A percentile compares a stretch with the other conserved stretches of the same genome.
phyloP scores from a whole-genome alignment of 2,329 filamentous ascomycete species.

The Neurospora crassa region DNA sequence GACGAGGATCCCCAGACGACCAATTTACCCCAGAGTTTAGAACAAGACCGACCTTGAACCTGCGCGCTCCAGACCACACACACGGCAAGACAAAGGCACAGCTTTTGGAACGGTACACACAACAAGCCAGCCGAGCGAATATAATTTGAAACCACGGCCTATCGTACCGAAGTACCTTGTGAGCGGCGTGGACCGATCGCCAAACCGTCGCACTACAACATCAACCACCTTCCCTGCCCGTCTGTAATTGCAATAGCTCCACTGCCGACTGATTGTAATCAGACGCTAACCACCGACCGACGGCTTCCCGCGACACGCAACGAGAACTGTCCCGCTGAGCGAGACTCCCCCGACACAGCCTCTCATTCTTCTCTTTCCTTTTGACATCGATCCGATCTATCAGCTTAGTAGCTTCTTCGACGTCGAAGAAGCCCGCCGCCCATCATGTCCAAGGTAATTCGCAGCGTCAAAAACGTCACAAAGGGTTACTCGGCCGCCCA shows the following conservation, averaged over 20 bases:
- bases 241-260: background rate
- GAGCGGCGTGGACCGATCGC: background rate
- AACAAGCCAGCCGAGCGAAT: background rate
- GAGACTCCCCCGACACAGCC: background rate
- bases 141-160: background rate
- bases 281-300: background rate
- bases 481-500: slow-evolving; percentile 96
- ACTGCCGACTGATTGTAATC: background rate
- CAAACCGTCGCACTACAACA: background rate
- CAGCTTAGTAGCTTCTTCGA: background rate
- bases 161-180: background rate
- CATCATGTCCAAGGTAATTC: slow-evolving; percentile 91
- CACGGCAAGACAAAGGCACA: background rate
- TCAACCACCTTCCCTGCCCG: background rate
- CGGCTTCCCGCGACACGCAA: background rate
- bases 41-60: background rate
- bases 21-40: background rate
- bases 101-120: background rate
- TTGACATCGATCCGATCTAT: slow-evolving; percentile 2
- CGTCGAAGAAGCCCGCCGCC: background rate
- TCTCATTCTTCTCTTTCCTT: background rate
- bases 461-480: slow-evolving; percentile 98
- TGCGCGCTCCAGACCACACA: background rate
- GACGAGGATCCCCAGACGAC: background rate
- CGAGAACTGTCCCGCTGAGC: background rate